Percentiles rank a stretch among this genome's conserved stretches.
Evolutionary conservation across 805 yeast genomes (phyloP).

Genomic region (Blastobotrys terrestris): DNA sequence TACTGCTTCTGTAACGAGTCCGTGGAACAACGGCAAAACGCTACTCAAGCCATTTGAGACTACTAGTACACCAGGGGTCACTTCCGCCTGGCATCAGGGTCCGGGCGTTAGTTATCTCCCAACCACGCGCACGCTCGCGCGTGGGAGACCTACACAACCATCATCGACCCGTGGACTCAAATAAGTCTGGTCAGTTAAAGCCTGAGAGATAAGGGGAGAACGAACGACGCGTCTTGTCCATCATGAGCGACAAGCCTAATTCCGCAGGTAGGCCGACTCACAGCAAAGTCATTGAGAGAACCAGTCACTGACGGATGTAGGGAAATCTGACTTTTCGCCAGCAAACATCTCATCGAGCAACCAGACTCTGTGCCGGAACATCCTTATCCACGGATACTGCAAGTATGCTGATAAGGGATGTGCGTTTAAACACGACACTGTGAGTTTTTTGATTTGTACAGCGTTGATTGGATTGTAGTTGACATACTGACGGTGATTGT

Average conservation of each 20-base stretch:
- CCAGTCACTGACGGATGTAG: not conserved
- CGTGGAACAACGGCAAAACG: too few species aligned
- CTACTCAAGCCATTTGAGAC: too few species aligned
- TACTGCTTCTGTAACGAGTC: too few species aligned
- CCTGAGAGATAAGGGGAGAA: not conserved
- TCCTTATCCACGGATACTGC: conserved; percentile 81
- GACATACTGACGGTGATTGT: too few species aligned
- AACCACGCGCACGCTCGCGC: too few species aligned
- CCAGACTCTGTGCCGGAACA: conserved; percentile 67
- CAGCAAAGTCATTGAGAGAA: not conserved
- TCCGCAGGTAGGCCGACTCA: not conserved
- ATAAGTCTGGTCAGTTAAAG: too few species aligned
- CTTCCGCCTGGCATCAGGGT: too few species aligned
- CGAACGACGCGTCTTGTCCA: not conserved
- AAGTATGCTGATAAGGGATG: conserved; percentile 85
- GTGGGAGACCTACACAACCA: too few species aligned
- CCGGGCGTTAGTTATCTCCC: too few species aligned
- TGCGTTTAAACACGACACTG: conserved; percentile 62
- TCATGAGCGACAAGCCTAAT: not conserved
- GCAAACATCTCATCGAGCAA: conserved; percentile 5
- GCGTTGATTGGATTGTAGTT: not conserved
- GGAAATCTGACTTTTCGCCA: not conserved
- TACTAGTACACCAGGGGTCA: too few species aligned
- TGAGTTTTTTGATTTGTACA: conserved; percentile 18
- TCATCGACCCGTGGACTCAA: too few species aligned